Evolutionary conservation across 345 rosid species (phyloP).

Genomic region (Brassica juncea): DNA sequence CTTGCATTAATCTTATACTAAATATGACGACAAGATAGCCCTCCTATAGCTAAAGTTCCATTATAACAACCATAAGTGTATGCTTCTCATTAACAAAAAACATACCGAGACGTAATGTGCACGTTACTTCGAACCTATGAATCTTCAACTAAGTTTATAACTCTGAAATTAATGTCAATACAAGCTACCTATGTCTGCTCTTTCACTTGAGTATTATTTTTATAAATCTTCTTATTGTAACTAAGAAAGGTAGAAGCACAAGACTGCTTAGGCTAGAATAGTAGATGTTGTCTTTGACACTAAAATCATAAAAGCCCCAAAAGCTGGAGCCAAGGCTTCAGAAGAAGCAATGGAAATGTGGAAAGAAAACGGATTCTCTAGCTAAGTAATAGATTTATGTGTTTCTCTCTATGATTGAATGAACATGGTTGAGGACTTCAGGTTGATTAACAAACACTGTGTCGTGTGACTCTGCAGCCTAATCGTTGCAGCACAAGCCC

Average conservation of each 20-base stretch:
- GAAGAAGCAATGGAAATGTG: not conserved
- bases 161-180: not conserved
- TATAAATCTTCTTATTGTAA: not conserved
- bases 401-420: not conserved
- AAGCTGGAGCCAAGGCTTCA: not conserved
- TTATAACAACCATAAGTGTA: not conserved
- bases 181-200: not conserved
- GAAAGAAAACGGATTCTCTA: not conserved
- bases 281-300: not conserved
- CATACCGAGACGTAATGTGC: not conserved
- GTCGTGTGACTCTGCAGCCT: too few species aligned
- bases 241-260: not conserved
- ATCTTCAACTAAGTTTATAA: too few species aligned
- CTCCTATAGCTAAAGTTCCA: not conserved
- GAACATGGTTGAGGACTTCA: not conserved
- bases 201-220: not conserved
- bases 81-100: not conserved
- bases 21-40: too few species aligned
- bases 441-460: too few species aligned
- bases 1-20: too few species aligned
- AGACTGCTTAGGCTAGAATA: not conserved
- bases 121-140: too few species aligned
- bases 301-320: not conserved
- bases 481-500: too few species aligned
- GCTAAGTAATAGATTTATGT: not conserved